Conservation (phyloP, 2,329 filamentous ascomycete species). For the Fusarium pilosicola region DNA sequence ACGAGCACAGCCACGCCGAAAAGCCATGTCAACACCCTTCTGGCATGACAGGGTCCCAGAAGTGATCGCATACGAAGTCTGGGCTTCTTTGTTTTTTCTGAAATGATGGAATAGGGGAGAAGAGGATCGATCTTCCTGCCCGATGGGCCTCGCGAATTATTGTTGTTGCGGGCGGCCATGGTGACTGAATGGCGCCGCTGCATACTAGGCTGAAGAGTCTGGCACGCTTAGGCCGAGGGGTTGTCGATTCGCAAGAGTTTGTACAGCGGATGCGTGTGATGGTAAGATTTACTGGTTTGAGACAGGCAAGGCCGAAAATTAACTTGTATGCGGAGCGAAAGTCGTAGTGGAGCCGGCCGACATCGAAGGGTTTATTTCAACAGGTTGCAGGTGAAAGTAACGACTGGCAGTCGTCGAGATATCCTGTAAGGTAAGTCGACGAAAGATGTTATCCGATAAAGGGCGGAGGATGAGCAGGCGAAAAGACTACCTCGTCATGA, state of each 20-base stretch:
- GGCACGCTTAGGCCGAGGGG: slow-evolving; percentile 32
- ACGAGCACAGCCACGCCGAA: slow-evolving; percentile 55
- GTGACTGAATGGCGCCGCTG: slow-evolving; percentile 47
- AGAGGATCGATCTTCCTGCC: slow-evolving; percentile 48
- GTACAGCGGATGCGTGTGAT: slow-evolving; percentile 15
- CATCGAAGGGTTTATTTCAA: slow-evolving; percentile 42
- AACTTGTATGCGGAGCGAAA: slow-evolving; percentile 36
- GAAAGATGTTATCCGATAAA: slow-evolving; percentile 40
- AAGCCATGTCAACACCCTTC: slow-evolving; percentile 63
- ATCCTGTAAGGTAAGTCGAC: slow-evolving; percentile 40
- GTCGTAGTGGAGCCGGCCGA: slow-evolving; percentile 43
- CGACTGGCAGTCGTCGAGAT: slow-evolving; percentile 46
- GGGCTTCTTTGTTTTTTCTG: slow-evolving; percentile 49
- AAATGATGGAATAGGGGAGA: slow-evolving; percentile 47
- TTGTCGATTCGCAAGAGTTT: slow-evolving; percentile 14
- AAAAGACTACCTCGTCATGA: slow-evolving; percentile 40
- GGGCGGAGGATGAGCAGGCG: slow-evolving; percentile 27
- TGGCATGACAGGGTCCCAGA: slow-evolving; percentile 63
- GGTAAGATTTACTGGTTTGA: slow-evolving; percentile 13
- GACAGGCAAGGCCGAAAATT: slow-evolving; percentile 24
- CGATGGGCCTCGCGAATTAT: slow-evolving; percentile 46
- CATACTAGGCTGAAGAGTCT: slow-evolving; percentile 41
- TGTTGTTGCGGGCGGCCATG: slow-evolving; percentile 51
- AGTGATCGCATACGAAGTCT: slow-evolving; percentile 56
- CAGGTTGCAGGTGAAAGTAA: slow-evolving; percentile 39